A percentile compares a stretch with the other conserved stretches of the same genome.
Conservation (phyloP, 2,329 filamentous ascomycete species). For the Acarospora socialis region DNA sequence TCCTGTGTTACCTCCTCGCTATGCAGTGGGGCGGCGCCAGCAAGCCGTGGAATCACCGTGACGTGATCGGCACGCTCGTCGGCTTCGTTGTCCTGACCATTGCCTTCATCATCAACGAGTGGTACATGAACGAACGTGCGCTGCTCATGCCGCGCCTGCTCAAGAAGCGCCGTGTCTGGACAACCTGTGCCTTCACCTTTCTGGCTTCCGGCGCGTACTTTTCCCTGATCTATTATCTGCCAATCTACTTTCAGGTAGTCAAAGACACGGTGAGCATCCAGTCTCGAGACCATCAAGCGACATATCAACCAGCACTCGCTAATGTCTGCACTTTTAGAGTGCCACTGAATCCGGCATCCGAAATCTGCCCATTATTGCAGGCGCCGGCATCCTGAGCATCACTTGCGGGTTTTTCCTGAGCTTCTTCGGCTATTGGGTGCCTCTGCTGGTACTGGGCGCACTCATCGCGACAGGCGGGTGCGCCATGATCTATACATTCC, state of each 20-base stretch:
- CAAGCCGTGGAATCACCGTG: slow-evolving; percentile 30
- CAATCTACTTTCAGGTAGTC: slow-evolving; percentile 11
- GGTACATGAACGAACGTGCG: slow-evolving; percentile 1
- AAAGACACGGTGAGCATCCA: too few relatives aligned
- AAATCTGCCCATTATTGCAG: slow-evolving; percentile 14
- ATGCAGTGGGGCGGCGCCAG: slow-evolving; percentile 37
- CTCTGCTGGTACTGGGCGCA: slow-evolving; percentile 16
- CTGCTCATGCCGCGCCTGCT: slow-evolving; percentile 2
- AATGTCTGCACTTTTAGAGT: too few relatives aligned
- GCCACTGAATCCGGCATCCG: slow-evolving; percentile 26
- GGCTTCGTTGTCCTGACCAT: slow-evolving; percentile 29
- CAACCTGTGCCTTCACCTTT: slow-evolving; percentile 4
- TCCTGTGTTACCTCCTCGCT: slow-evolving; percentile 35
- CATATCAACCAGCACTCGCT: too few relatives aligned
- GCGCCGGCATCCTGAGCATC: slow-evolving; percentile 18
- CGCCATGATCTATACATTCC: slow-evolving; percentile 17
- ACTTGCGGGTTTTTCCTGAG: slow-evolving; percentile 21
- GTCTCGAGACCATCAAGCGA: too few relatives aligned
- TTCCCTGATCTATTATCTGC: slow-evolving; percentile 20
- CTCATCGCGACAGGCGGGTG: slow-evolving; percentile 16
- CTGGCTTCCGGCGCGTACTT: slow-evolving; percentile 29
- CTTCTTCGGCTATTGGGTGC: slow-evolving; percentile 17
- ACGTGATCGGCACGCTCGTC: slow-evolving; percentile 34
- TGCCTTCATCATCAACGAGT: slow-evolving; percentile 29
- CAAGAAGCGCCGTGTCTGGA: slow-evolving; percentile 2